A percentile compares a stretch with the other conserved stretches of the same genome.
These are phyloP conservation scores for Botrytis hyacinthi DNA, from an alignment of 2,329 filamentous ascomycete genomes.

Conservation along the genomic window DNA sequence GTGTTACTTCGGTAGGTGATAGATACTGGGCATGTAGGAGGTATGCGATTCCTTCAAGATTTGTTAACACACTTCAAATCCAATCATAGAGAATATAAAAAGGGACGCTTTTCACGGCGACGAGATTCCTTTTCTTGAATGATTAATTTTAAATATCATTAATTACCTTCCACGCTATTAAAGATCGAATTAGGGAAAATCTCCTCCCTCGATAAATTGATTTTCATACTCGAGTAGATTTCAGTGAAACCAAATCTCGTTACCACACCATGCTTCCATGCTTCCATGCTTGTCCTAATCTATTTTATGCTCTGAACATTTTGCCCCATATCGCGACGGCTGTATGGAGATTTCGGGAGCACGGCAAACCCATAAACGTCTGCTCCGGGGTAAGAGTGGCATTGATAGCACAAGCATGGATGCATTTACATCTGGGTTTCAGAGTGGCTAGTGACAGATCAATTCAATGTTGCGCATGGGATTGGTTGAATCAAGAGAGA, in stretches of 20 bases:
- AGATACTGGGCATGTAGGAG: background rate
- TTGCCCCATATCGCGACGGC: background rate
- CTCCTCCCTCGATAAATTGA: background rate
- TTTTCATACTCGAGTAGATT: background rate
- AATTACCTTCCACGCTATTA: background rate
- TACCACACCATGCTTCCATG: background rate
- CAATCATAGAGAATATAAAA: background rate
- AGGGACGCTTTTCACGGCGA: background rate
- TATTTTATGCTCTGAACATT: background rate
- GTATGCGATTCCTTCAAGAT: background rate
- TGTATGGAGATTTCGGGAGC: slow-evolving; percentile 4
- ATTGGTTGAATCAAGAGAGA: background rate
- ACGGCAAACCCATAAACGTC: background rate
- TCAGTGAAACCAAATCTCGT: background rate
- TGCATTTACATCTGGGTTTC: slow-evolving; percentile 5
- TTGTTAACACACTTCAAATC: background rate
- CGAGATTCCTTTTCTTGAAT: background rate
- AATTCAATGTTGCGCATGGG: background rate
- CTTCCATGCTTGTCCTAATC: background rate
- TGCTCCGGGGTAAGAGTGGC: background rate
- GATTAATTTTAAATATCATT: background rate
- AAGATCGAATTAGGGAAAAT: background rate
- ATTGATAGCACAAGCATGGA: background rate
- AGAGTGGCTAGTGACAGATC: background rate
- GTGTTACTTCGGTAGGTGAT: background rate